These are phyloP conservation scores for Leccinum fuscescens DNA, from an alignment of 1,284 basidiomycete genomes.

Conservation along the genomic window DNA sequence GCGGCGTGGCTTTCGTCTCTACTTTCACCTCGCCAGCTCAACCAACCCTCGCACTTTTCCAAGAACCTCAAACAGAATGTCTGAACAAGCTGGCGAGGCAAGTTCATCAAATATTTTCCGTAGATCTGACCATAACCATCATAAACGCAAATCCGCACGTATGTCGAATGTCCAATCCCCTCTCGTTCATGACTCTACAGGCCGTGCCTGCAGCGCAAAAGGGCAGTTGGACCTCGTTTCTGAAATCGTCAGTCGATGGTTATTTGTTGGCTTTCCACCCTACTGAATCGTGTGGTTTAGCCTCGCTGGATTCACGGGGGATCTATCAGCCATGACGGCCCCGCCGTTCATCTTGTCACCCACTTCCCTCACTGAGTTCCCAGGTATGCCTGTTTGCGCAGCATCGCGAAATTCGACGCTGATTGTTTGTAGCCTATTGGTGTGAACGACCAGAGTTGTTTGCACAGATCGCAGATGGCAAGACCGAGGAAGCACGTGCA, in stretches of 20 bases:
- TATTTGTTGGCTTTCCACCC: neutral
- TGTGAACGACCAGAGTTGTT: slow-evolving; percentile 86
- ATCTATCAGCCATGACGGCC: slow-evolving; percentile 91
- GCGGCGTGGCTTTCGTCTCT: neutral
- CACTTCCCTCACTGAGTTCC: slow-evolving; percentile 84
- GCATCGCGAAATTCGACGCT: neutral
- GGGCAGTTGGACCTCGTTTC: slow-evolving; percentile 73
- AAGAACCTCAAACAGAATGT: slow-evolving; percentile 26
- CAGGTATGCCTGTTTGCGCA: slow-evolving; percentile 50
- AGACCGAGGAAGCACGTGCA: slow-evolving; percentile 68
- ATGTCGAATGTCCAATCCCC: slow-evolving; percentile 33
- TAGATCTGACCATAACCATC: slow-evolving; percentile 32
- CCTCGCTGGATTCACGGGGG: slow-evolving; percentile 84
- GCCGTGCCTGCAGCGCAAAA: slow-evolving; percentile 74
- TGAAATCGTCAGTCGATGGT: slow-evolving; percentile 68
- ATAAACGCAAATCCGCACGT: slow-evolving; percentile 32
- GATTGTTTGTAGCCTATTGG: slow-evolving; percentile 71
- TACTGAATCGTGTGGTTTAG: slow-evolving; percentile 37
- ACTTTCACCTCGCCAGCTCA: slow-evolving; percentile 15
- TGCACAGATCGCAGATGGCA: slow-evolving; percentile 76
- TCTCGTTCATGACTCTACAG: slow-evolving; percentile 38
- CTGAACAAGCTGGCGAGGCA: slow-evolving; percentile 45
- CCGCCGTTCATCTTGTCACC: slow-evolving; percentile 93
- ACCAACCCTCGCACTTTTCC: slow-evolving; percentile 5
- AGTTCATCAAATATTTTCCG: slow-evolving; percentile 27